phyloP scores from a whole-genome alignment of 2,329 filamentous ascomycete genomes.

The Calonectria crousiana region DNA sequence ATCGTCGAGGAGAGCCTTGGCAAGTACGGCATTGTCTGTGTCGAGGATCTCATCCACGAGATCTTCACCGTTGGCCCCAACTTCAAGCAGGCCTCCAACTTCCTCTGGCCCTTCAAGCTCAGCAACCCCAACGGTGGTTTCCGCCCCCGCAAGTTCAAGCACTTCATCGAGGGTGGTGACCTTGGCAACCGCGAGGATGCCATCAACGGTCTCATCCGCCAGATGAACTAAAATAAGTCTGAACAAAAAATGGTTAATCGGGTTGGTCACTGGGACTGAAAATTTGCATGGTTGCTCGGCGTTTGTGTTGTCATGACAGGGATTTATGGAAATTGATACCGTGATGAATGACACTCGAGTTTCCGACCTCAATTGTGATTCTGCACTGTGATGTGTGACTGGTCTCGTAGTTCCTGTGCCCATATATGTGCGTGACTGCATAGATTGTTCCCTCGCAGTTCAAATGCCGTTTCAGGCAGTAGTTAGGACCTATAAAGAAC shows the following conservation, averaged over 20 bases:
- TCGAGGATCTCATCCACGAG: conserved; percentile 99
- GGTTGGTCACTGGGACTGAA: conserved; percentile 47
- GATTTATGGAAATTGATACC: conserved; percentile 55
- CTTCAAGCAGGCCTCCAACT: conserved; percentile 99
- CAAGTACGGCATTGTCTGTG: conserved; percentile 99
- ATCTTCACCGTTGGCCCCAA: conserved; percentile 99
- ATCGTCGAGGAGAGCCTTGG: conserved; percentile 97
- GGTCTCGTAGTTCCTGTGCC: neutral
- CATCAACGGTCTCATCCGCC: conserved; percentile 95
- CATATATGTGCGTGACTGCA: neutral
- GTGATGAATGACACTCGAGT: conserved; percentile 56
- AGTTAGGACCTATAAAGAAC: neutral
- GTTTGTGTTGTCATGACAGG: conserved; percentile 54
- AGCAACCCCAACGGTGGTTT: conserved; percentile 98
- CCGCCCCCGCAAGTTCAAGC: conserved; percentile 97
- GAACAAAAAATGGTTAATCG: conserved; percentile 38
- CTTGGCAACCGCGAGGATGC: conserved; percentile 98
- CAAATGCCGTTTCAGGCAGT: neutral
- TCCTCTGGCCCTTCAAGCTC: conserved; percentile 99
- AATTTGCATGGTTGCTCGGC: conserved; percentile 54
- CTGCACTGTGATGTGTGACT: conserved; percentile 1
- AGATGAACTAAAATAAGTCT: conserved; percentile 86
- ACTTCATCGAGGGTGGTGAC: conserved; percentile 99
- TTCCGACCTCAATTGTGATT: conserved; percentile 46
- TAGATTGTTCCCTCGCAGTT: neutral